Conservation (phyloP, 2,329 filamentous ascomycete genomes). For the Colletotrichum falcatum region DNA sequence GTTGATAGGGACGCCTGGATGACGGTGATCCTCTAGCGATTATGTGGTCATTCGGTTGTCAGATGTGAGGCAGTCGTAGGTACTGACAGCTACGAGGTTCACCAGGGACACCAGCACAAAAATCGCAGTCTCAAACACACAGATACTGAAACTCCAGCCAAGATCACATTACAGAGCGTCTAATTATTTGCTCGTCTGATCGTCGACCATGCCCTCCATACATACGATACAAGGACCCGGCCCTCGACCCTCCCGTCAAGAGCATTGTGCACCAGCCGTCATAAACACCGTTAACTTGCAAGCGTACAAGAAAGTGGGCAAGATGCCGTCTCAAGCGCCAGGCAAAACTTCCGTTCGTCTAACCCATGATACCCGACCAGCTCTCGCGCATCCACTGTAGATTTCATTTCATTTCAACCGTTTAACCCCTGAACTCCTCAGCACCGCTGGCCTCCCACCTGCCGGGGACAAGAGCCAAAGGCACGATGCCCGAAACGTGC, state of each 20-base stretch:
- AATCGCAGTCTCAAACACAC: background rate
- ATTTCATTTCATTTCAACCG: slow-evolving; percentile 33
- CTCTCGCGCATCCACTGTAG: slow-evolving; percentile 23
- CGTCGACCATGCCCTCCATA: slow-evolving; percentile 41
- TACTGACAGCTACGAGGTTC: background rate
- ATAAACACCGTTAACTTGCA: slow-evolving; percentile 43
- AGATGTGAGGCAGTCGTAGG: background rate
- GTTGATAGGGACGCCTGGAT: background rate
- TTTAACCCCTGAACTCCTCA: slow-evolving; percentile 71
- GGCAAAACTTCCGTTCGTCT: slow-evolving; percentile 41
- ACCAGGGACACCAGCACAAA: background rate
- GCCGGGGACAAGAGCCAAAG: slow-evolving; percentile 81
- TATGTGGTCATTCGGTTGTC: background rate
- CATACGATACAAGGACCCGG: slow-evolving; percentile 42
- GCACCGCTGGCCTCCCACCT: slow-evolving; percentile 72
- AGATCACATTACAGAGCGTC: slow-evolving; percentile 44
- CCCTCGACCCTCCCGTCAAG: slow-evolving; percentile 38
- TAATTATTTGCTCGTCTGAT: slow-evolving; percentile 43
- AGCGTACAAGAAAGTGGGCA: slow-evolving; percentile 42
- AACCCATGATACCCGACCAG: slow-evolving; percentile 32
- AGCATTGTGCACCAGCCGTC: slow-evolving; percentile 41
- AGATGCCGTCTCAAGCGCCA: slow-evolving; percentile 35
- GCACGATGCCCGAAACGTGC: slow-evolving; percentile 98
- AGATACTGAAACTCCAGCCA: slow-evolving; percentile 27
- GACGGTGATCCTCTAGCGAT: background rate